Conservation (phyloP, 2,329 filamentous ascomycete species). For the Fusarium luffae region DNA sequence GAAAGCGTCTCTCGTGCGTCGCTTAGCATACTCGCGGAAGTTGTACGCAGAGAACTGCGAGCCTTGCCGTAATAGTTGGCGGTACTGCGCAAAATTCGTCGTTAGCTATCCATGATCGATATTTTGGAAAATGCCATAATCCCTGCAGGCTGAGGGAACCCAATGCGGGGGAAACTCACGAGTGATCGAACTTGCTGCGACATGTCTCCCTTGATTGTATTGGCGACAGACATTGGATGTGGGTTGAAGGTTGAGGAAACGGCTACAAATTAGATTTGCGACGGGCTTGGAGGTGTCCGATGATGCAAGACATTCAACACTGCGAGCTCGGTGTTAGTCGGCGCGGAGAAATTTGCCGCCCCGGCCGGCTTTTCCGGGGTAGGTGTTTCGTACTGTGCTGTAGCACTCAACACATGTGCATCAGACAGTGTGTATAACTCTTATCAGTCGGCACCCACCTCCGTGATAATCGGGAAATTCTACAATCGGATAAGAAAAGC, state of each 20-base stretch:
- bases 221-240: constrained; percentile 54
- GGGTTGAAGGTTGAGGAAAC: constrained; percentile 41
- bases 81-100: constrained; percentile 72
- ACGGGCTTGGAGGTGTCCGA: constrained; percentile 32
- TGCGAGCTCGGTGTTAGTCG: constrained; percentile 50
- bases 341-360: constrained; percentile 51
- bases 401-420: accelerated
- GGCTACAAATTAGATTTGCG: constrained; percentile 35
- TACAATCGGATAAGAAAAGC: neutral
- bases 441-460: neutral
- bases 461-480: constrained; percentile 23
- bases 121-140: constrained; percentile 3
- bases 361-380: constrained; percentile 35
- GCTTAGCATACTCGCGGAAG: constrained; percentile 95
- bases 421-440: constrained; percentile 1
- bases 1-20: constrained; percentile 91
- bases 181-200: constrained; percentile 68
- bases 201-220: constrained; percentile 62
- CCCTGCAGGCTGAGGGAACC: constrained; percentile 15
- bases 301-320: constrained; percentile 47
- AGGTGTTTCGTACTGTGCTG: neutral
- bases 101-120: constrained; percentile 25
- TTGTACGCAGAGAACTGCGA: constrained; percentile 94
- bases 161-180: constrained; percentile 54
- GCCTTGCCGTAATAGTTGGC: constrained; percentile 87